Evolutionary conservation across 2,329 filamentous ascomycete species (phyloP).

Genomic region (Cordyceps pruinosa): DNA sequence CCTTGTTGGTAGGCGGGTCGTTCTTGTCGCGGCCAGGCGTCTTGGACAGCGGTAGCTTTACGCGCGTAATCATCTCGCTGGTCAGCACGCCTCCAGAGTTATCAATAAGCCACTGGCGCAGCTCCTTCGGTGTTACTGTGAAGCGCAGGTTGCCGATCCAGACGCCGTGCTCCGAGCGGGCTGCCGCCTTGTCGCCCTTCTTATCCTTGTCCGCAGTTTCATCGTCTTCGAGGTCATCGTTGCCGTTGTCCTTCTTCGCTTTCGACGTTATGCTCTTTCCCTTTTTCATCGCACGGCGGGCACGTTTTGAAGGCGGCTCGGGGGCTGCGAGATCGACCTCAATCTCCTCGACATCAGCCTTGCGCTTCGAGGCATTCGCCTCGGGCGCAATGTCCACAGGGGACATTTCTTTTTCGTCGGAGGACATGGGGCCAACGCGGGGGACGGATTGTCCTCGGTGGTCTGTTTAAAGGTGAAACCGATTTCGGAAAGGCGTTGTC

Average conservation of each 20-base stretch:
- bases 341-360: constrained; percentile 63
- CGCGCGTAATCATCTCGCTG: constrained; percentile 68
- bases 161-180: constrained; percentile 73
- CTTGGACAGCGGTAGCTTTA: constrained; percentile 68
- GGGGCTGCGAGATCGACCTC: constrained; percentile 86
- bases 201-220: constrained; percentile 30
- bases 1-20: constrained; percentile 59
- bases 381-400: constrained; percentile 15
- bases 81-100: constrained; percentile 60
- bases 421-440: neutral
- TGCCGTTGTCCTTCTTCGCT: constrained; percentile 29
- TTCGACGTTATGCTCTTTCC: constrained; percentile 51
- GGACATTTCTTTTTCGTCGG: constrained; percentile 1
- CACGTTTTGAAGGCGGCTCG: constrained; percentile 92
- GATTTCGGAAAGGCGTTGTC: neutral
- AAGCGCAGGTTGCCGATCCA: constrained; percentile 98
- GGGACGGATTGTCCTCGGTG: too few species aligned
- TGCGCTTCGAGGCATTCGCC: constrained; percentile 54
- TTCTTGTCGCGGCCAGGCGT: constrained; percentile 32
- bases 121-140: constrained; percentile 62
- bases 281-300: constrained; percentile 84
- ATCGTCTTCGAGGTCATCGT: constrained; percentile 27
- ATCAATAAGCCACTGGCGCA: constrained; percentile 74
- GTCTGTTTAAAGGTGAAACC: neutral
- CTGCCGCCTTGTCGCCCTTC: constrained; percentile 38